Base-by-base conservation (phyloP, 129 eudicot species). In the Gnaphalium uliginosum region DNA sequence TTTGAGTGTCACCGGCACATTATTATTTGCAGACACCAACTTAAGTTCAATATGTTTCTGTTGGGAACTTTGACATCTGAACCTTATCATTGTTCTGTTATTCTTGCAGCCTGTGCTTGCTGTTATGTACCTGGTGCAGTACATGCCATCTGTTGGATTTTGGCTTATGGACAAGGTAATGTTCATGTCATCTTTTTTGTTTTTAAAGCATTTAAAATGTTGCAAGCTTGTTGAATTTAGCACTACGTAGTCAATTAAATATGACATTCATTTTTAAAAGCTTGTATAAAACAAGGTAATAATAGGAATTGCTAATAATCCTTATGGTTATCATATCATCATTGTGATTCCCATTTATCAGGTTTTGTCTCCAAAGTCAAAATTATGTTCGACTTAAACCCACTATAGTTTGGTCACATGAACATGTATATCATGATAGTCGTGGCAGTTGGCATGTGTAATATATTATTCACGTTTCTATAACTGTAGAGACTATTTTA, bases 151-250 rank as follows among this genome's bases (percentile, higher is more conserved):
- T 2, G 79, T 95, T 76, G 99, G 99, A 69, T 91, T 72, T 77
- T 95, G 99, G 99, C 93, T 95, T 39, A 95, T 95, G 97, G 99
- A 95, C 82, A 95, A 95, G 99, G 99, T 95, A 90, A 39, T 14
- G 0, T 21, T 48, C 22, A 4, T 81, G 56, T 53, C 48, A 11
- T 30, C 61, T 21, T 17, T 8, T 9, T n/a, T 30, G 41, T n/a
- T 61, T 70, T 5, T 35, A 33, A 62, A 30, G 41, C 41, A 21
- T 17, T 59, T 21, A 64, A 13, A 11, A 68, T 29, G 74, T 35
- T 66, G 39, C 39, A 66, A 56, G 35, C 15, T 29, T 46, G 33
- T n/a, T 0, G 27, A 64, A 58, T 11, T 27, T 64, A 64, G 69
- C 51, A 3, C 30, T n/a, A 26, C 23, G 17, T 62, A 10, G 61